Conservation (phyloP, 768 basidiomycete genomes). For the Russula ochroleuca region DNA sequence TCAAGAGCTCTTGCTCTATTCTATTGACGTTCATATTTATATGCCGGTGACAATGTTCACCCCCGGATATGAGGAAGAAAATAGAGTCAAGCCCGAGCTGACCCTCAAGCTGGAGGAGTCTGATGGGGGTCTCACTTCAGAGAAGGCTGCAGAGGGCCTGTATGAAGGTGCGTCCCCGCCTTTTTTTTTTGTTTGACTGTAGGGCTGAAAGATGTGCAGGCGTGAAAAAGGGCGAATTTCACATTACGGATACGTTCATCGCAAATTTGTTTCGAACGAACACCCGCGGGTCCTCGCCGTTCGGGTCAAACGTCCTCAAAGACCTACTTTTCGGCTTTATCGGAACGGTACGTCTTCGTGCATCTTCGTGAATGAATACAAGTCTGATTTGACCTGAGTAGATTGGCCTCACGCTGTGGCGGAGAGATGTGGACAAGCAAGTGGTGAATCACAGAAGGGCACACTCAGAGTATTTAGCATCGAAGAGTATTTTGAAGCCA, state of each 20-base stretch:
- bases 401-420: slow-evolving; percentile 42
- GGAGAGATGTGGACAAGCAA: slow-evolving; percentile 37
- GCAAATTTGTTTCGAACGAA: slow-evolving; percentile 63
- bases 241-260: slow-evolving; percentile 71
- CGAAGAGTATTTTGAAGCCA: slow-evolving; percentile 14
- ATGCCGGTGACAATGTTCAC: slow-evolving; percentile 79
- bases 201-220: slow-evolving; percentile 39
- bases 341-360: slow-evolving; percentile 38
- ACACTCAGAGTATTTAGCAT: slow-evolving; percentile 37
- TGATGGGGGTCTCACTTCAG: slow-evolving; percentile 61
- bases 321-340: slow-evolving; percentile 47
- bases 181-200: neutral
- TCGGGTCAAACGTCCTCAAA: slow-evolving; percentile 45
- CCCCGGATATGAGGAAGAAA: slow-evolving; percentile 73
- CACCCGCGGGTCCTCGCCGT: slow-evolving; percentile 58
- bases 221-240: slow-evolving; percentile 61
- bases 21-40: slow-evolving; percentile 73
- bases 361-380: neutral
- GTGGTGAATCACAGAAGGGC: slow-evolving; percentile 36
- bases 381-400: slow-evolving; percentile 24
- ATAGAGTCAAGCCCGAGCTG: slow-evolving; percentile 70
- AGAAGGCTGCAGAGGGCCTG: slow-evolving; percentile 55
- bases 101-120: slow-evolving; percentile 70
- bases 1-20: slow-evolving; percentile 74
- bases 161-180: slow-evolving; percentile 46